Base-by-base conservation (phyloP, 352 stramenopile genomes). In the Aphanomyces astaci region DNA sequence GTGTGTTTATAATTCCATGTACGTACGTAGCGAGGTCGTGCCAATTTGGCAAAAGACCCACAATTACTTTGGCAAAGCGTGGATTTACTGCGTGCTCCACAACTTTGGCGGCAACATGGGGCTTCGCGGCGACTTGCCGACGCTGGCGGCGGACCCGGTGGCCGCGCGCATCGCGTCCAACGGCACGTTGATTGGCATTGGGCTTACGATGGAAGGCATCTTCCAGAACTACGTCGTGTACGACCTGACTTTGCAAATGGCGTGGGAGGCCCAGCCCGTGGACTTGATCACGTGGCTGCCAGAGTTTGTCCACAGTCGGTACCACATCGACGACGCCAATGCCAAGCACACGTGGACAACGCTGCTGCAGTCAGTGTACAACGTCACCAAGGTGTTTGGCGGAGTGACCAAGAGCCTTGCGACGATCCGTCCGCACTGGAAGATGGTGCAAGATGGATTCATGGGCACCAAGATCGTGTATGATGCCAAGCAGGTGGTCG, bases 181-280 rank as follows among this genome's bases (percentile, higher is more conserved):
- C 32, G 81, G 80, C 5, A 90, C 84, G 11, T 90, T 94, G 83
- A 73, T 84, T 19, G 85, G 85, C 31, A 70, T 94, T 5, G 85
- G 85, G 0, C 71, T 91, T 30, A 91, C 82, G 0, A 94, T 94
- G 83, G 85, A 94, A 72, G 85, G 85, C 25, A 94, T 94, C 63
- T 90, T 86, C 68, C 82, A 94, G 56, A 94, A 94, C 76, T 94
- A 94, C 62, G 75, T 91, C 0, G 82, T 94, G 39, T 94, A 94
- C 63, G 85, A 94, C 54, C 70, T 92, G 30, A 76, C 78, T 15
- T 66, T 92, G 10, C 76, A 90, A 45, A 91, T 90, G 82, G 81
- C 82, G 4, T 93, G 80, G 81, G 67, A 82, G 57, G 45, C 77
- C 32, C 39, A 60, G 10, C 73, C 77, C 0, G 63, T 94, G 2